Conservation (phyloP, 495 filamentous ascomycete species). For the Articulospora tetracladia region DNA sequence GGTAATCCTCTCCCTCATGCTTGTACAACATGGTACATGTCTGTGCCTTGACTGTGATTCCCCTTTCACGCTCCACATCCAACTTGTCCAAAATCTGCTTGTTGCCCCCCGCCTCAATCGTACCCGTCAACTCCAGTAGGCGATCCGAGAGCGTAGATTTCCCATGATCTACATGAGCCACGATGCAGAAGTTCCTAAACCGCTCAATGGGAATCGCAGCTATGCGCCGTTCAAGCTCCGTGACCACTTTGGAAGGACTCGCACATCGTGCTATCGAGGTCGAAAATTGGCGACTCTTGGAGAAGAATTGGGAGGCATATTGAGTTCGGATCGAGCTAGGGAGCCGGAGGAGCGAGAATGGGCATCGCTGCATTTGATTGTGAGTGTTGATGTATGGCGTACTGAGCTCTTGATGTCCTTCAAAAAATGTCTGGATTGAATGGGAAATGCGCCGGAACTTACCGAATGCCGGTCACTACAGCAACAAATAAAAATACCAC, state of each 20-base stretch:
- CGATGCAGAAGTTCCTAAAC: conserved; percentile 96
- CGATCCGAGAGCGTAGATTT: conserved; percentile 93
- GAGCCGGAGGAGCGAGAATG: conserved; percentile 29
- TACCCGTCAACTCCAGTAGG: conserved; percentile 90
- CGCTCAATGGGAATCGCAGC: conserved; percentile 83
- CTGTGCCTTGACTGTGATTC: conserved; percentile 98
- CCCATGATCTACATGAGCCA: conserved; percentile 98
- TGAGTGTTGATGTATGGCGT: conserved; percentile 3
- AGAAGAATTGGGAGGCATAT: conserved; percentile 25
- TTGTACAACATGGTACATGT: conserved; percentile 98
- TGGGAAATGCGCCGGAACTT: conserved; percentile 11
- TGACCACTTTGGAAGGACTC: conserved; percentile 13
- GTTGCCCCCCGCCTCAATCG: conserved; percentile 80
- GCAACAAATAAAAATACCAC: conserved; percentile 5
- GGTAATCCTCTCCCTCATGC: conserved; percentile 78
- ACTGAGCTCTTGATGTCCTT: neutral
- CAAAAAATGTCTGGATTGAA: conserved; percentile 10
- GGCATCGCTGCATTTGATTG: conserved; percentile 50
- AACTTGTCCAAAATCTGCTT: conserved; percentile 97
- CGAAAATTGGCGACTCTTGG: conserved; percentile 13
- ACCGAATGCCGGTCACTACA: conserved; percentile 12
- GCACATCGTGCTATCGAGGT: conserved; percentile 20
- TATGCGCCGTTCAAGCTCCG: conserved; percentile 64
- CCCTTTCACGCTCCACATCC: conserved; percentile 91
- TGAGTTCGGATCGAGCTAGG: conserved; percentile 21